phyloP scores from a whole-genome alignment of 768 basidiomycete genomes.

The Boletellus emodensis region DNA sequence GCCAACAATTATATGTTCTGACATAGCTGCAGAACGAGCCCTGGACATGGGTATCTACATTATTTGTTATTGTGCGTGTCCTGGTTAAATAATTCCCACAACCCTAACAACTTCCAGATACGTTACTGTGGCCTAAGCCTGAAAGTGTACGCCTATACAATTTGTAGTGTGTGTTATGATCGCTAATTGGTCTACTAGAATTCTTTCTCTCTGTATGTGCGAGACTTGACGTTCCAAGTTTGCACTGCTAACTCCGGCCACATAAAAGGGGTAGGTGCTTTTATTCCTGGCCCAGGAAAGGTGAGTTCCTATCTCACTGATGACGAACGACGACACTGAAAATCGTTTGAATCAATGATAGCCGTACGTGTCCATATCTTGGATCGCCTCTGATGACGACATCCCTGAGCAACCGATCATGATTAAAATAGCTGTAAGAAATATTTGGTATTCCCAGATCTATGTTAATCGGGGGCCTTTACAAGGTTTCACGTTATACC shows the following conservation, averaged over 20 bases:
- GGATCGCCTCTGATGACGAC: too few species aligned
- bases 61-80: background rate
- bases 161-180: background rate
- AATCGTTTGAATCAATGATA: background rate
- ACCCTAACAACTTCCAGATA: background rate
- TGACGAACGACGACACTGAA: background rate
- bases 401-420: too few species aligned
- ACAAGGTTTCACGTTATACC: background rate
- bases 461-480: background rate
- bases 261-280: background rate
- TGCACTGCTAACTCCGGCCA: background rate
- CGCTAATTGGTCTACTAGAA: background rate
- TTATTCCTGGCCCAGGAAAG: background rate
- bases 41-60: background rate
- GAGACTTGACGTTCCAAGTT: background rate
- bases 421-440: too few species aligned
- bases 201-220: background rate
- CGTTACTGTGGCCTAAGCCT: background rate
- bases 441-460: background rate
- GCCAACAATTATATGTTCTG: background rate
- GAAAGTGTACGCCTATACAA: too few species aligned
- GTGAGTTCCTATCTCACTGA: background rate
- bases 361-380: background rate
- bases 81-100: too few species aligned
- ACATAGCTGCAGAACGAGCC: background rate